Percentiles rank a stretch among this genome's conserved stretches.
These are phyloP conservation scores for Backusella parvicylindrica DNA, from an alignment of 192 early-diverging fungal species.

Conservation along the genomic window DNA sequence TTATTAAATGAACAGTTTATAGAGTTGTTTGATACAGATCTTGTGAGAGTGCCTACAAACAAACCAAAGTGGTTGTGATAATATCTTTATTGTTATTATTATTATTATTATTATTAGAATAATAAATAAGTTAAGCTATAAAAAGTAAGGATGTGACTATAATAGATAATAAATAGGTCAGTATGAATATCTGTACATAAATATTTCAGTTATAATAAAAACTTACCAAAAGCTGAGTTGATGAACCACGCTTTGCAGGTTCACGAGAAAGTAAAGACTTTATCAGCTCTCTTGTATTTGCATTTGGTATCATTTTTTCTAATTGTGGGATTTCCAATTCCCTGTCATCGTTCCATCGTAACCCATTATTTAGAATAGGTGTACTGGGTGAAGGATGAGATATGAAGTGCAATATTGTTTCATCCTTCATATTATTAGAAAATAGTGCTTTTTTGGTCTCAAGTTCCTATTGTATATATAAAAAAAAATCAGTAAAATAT, in stretches of 20 bases:
- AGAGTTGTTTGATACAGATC: constrained; percentile 95
- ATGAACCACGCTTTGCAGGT: constrained; percentile 36
- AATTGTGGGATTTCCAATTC: constrained; percentile 46
- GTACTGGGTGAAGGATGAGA: constrained; percentile 46
- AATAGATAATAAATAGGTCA: neutral
- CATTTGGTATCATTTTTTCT: constrained; percentile 33
- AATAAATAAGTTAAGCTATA: neutral
- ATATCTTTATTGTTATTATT: neutral
- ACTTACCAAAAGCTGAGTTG: constrained; percentile 39
- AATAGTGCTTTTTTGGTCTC: constrained; percentile 44
- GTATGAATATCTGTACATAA: neutral
- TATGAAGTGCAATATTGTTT: constrained; percentile 46
- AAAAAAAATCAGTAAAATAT: neutral
- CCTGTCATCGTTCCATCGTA: constrained; percentile 36
- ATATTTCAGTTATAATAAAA: neutral
- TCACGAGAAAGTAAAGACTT: constrained; percentile 37
- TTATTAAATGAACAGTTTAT: constrained; percentile 97
- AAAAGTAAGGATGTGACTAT: neutral
- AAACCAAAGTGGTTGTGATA: constrained; percentile 71
- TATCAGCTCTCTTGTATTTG: constrained; percentile 36
- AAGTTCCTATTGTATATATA: constrained; percentile 32
- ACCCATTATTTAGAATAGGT: constrained; percentile 37
- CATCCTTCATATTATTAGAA: constrained; percentile 38
- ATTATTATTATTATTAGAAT: neutral
- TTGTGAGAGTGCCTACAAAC: constrained; percentile 77